A percentile compares a stretch with the other conserved stretches of the same genome.
phyloP scores from a whole-genome alignment of 1,284 basidiomycete species.

The Leccinum griseonigrum region DNA sequence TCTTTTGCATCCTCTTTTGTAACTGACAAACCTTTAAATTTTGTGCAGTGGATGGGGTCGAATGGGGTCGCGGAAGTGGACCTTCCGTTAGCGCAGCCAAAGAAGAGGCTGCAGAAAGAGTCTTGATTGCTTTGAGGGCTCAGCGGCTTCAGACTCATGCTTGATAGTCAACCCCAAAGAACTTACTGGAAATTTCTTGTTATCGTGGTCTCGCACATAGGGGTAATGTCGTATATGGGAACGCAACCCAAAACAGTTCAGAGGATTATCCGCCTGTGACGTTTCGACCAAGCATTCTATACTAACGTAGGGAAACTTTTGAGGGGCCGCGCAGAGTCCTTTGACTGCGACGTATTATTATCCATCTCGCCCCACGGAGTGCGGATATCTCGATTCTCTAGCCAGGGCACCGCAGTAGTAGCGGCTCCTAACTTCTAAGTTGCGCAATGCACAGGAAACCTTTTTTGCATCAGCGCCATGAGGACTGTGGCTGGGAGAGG shows the following conservation, averaged over 20 bases:
- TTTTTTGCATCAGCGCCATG: conserved; percentile 1
- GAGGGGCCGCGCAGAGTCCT: not conserved
- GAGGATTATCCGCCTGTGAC: conserved; percentile 10
- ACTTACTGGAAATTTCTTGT: not conserved
- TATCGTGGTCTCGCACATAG: conserved; percentile 7
- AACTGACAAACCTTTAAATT: conserved; percentile 1
- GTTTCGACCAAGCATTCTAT: not conserved
- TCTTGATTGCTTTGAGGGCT: conserved; percentile 17
- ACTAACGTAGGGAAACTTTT: not conserved
- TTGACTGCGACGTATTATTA: not conserved
- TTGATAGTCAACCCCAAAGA: not conserved
- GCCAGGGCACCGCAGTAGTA: conserved; percentile 8
- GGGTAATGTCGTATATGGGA: conserved; percentile 20
- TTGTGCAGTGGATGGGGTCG: conserved; percentile 22
- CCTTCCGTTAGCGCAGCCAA: conserved; percentile 20
- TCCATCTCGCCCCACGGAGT: not conserved
- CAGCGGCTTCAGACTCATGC: not conserved
- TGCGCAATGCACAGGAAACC: conserved; percentile 5
- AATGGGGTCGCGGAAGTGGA: conserved; percentile 30
- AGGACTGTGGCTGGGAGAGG: not conserved
- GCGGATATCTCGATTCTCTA: not conserved
- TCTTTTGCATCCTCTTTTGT: not conserved
- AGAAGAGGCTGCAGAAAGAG: conserved; percentile 24
- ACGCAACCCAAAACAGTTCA: conserved; percentile 11
- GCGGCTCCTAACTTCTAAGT: not conserved